Evolutionary conservation across 768 basidiomycete genomes (phyloP).

Genomic region (Lactarius deliciosus): DNA sequence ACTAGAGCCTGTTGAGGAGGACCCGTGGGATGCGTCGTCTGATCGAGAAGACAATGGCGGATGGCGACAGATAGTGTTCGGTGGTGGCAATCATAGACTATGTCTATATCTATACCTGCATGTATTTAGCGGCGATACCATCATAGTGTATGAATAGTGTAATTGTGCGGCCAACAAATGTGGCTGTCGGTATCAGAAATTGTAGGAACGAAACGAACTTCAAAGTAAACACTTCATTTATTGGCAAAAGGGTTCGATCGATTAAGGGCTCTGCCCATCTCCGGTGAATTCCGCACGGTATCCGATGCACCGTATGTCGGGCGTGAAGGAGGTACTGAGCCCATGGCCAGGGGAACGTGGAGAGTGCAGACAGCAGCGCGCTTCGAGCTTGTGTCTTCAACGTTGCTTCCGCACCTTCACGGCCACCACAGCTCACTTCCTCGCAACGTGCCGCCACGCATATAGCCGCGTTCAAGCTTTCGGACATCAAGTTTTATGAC

Average conservation of each 20-base stretch:
- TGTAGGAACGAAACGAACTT: background rate
- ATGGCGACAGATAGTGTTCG: background rate
- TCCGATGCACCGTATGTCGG: background rate
- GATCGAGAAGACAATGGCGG: slow-evolving; percentile 23
- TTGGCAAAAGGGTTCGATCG: too few relatives aligned
- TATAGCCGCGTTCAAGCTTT: background rate
- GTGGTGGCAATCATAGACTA: background rate
- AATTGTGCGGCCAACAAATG: background rate
- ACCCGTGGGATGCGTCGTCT: slow-evolving; percentile 31
- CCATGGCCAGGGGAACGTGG: background rate
- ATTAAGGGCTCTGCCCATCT: background rate
- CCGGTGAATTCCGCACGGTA: background rate
- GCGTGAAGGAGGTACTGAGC: background rate
- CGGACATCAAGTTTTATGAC: background rate
- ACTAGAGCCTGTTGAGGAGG: slow-evolving; percentile 20
- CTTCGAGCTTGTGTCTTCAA: background rate
- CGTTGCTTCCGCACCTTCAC: background rate
- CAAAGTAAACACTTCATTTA: background rate
- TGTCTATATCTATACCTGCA: slow-evolving; percentile 5
- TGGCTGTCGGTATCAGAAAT: background rate
- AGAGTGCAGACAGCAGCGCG: background rate
- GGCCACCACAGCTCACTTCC: background rate
- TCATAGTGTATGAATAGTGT: slow-evolving; percentile 1
- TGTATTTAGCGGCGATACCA: slow-evolving; percentile 14
- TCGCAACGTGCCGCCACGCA: background rate